Percentiles rank a stretch among this genome's conserved stretches.
Conservation (phyloP, 2,329 filamentous ascomycete genomes). For the Dryadomyces quercus-mongolicae region DNA sequence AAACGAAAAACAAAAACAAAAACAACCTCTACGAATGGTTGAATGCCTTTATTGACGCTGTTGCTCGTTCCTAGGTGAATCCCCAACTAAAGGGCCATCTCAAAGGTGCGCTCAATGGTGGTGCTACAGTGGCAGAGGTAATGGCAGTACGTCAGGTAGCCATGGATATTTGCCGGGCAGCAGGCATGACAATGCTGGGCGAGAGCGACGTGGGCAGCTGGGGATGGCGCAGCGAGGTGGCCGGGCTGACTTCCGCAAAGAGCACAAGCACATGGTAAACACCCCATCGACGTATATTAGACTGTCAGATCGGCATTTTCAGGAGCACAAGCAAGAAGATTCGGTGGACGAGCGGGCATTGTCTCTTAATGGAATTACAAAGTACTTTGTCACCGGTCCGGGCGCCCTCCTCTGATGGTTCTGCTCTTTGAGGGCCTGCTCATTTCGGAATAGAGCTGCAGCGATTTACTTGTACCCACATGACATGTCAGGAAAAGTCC, state of each 20-base stretch:
- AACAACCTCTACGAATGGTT: not conserved
- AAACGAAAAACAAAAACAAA: not conserved
- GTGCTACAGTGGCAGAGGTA: conserved; percentile 34
- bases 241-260: conserved; percentile 18
- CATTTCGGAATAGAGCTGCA: not conserved
- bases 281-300: too few species aligned
- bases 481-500: too few species aligned
- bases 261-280: not conserved
- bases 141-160: conserved; percentile 32
- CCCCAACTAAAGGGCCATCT: conserved; percentile 41
- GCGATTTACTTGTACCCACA: not conserved
- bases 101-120: conserved; percentile 35
- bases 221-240: conserved; percentile 34
- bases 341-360: too few species aligned
- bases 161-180: conserved; percentile 32
- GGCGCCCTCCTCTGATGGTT: not conserved
- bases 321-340: too few species aligned
- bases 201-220: conserved; percentile 23
- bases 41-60: too few species aligned
- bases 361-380: too few species aligned
- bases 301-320: too few species aligned
- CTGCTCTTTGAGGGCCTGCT: not conserved
- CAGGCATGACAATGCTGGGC: conserved; percentile 30
- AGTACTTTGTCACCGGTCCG: too few species aligned
- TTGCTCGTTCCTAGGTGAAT: conserved; percentile 27